Percentiles rank a stretch among this genome's conserved stretches.
Evolutionary conservation across 352 stramenopile genomes (phyloP).

Genomic region (Globisporangium camurandrum): DNA sequence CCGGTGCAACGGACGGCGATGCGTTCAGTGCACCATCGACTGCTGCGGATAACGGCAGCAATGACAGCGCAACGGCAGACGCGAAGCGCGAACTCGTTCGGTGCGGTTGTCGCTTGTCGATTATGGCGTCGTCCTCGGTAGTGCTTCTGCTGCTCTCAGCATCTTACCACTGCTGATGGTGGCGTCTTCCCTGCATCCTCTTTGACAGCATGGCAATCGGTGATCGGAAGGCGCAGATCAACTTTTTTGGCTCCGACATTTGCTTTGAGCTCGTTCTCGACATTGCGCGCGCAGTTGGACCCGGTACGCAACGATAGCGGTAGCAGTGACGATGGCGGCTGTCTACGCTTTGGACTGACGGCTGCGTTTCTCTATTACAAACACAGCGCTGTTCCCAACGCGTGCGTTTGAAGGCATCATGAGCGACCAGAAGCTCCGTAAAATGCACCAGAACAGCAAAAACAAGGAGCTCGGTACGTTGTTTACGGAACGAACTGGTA

Average conservation of each 20-base stretch:
- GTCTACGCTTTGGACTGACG: too few relatives aligned
- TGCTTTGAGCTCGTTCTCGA: conserved; percentile 72
- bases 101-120: conserved; percentile 14
- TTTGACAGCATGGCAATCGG: conserved; percentile 47
- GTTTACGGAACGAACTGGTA: too few relatives aligned
- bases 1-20: conserved; percentile 49
- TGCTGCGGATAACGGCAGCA: too few relatives aligned
- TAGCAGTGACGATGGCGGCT: neutral
- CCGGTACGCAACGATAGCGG: conserved; percentile 35
- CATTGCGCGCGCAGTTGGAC: conserved; percentile 46
- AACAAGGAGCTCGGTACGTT: conserved; percentile 53
- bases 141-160: neutral
- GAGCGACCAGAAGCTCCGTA: conserved; percentile 70
- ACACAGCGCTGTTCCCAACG: conserved; percentile 58
- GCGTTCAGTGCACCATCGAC: conserved; percentile 24
- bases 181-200: neutral
- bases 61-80: too few relatives aligned
- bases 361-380: too few relatives aligned
- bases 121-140: neutral
- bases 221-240: conserved; percentile 65
- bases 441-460: conserved; percentile 64
- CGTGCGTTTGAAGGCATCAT: conserved; percentile 80
- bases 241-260: conserved; percentile 66
- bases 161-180: too few relatives aligned
- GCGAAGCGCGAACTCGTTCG: conserved; percentile 58